Evolutionary conservation across 164 flowering plant genomes (phyloP), one percentile per base, ranked within the genome.

Genomic region (Macadamia tetraphylla): DNA sequence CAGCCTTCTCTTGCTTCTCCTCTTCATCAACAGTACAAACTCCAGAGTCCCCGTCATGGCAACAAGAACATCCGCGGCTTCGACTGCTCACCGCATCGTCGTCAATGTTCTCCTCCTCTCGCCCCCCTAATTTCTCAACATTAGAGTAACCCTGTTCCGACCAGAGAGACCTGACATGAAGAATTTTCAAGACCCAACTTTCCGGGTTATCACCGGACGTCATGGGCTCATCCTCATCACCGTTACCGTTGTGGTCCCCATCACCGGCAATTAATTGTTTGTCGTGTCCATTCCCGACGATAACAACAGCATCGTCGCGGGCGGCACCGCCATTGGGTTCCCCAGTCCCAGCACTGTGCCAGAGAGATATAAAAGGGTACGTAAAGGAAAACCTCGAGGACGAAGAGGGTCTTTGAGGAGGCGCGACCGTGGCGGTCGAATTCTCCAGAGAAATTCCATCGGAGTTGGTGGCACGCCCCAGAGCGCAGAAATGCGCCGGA

Each of bases 141-240:
- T 35, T 59, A 23, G 58, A 68, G 65, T 51, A 61, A 57, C 66
- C 62, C 76, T 55, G 60, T 23, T 78, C 79, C 51, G 63, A 64
- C 89, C 91, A 80, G 32, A 86, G 60, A 15, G 89, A 81, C 69
- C 75, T 75, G 0, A 86, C 79, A 29, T 80, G 86, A 69, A 91
- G 73, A 70, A 94, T 89, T 83, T 87, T 88, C 80, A 85, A 70
- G 9, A 90, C 87, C 93, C 96, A 89, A 72, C 83, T 91, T 74
- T 67, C 86, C 17, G 72, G 60, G 6, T 70, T 66, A 59, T 72
- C 73, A 53, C 64, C 75, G 29, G 68, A n/a, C 57, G 8, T 48
- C 63, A 8, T 17, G 17, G 31, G 6, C 9, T 8, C 67, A 5
- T 55, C 46, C 51, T 63, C 65, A 5, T 35, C 5, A 35, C 5